Evolutionary conservation across 148 eudicot species (phyloP).

Genomic region (Camellia lanceoleosa): DNA sequence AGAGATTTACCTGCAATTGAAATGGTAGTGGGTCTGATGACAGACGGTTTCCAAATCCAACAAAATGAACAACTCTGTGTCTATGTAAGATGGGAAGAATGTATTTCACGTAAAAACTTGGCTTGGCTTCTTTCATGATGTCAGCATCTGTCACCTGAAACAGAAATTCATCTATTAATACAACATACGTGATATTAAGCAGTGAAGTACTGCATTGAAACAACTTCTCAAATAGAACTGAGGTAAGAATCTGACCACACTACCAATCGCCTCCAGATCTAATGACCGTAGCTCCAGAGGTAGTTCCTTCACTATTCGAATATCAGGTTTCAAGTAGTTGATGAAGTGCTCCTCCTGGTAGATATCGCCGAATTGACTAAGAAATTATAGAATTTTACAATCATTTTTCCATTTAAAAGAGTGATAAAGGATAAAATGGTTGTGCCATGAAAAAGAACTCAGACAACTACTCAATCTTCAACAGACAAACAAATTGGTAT

Average conservation of each 20-base stretch:
- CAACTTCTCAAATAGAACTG: conserved; percentile 12
- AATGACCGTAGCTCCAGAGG: conserved; percentile 74
- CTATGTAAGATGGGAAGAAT: conserved; percentile 77
- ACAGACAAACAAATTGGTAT: not conserved
- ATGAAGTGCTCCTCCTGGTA: conserved; percentile 97
- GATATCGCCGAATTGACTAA: conserved; percentile 98
- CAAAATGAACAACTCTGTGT: conserved; percentile 82
- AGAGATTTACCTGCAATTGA: conserved; percentile 70
- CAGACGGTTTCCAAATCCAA: conserved; percentile 92
- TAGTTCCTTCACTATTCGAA: conserved; percentile 78
- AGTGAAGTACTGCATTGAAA: not conserved
- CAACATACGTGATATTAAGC: conserved; percentile 7
- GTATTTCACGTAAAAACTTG: conserved; percentile 71
- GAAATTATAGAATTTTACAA: conserved; percentile 55
- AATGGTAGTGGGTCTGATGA: conserved; percentile 89
- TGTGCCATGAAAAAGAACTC: conserved; percentile 11
- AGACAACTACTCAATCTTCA: not conserved
- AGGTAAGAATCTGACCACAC: conserved; percentile 67
- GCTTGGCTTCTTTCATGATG: conserved; percentile 93
- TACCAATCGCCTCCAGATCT: conserved; percentile 90
- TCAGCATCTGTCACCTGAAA: conserved; percentile 82
- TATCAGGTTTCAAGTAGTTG: conserved; percentile 85
- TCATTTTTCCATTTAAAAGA: conserved; percentile 50
- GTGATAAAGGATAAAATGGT: conserved; percentile 20
- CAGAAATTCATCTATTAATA: conserved; percentile 17